Percentiles rank a stretch among this genome's conserved stretches.
Evolutionary conservation across 2,329 filamentous ascomycete species (phyloP).

Genomic region (Samsoniella hepiali): DNA sequence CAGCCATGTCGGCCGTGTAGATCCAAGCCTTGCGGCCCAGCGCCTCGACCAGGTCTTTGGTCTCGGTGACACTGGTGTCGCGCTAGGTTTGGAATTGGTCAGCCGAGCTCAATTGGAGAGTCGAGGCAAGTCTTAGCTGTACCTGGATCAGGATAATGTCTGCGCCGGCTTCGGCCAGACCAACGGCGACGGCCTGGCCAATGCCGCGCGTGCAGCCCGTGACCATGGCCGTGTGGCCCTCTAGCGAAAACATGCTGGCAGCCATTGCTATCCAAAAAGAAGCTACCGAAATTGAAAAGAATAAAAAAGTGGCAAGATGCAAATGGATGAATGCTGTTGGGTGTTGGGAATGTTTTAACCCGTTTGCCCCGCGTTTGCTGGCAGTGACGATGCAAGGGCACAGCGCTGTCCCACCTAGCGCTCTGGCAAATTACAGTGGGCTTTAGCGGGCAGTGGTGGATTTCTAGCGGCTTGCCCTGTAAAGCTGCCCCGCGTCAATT

Average conservation of each 20-base stretch:
- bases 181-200: conserved; percentile 54
- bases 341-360: neutral
- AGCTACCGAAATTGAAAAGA: neutral
- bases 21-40: conserved; percentile 65
- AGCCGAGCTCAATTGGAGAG: neutral
- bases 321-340: neutral
- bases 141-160: conserved; percentile 56
- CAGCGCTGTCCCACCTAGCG: neutral
- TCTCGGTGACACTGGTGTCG: conserved; percentile 43
- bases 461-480: neutral
- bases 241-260: conserved; percentile 48
- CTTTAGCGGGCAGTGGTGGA: neutral
- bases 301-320: neutral
- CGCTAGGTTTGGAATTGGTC: conserved; percentile 32
- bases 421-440: neutral
- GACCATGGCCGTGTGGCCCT: conserved; percentile 54
- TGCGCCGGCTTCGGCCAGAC: conserved; percentile 56
- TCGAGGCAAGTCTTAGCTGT: conserved; percentile 3
- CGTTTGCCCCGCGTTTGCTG: conserved; percentile 3
- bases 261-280: conserved; percentile 29
- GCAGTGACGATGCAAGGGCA: conserved; percentile 5
- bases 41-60: conserved; percentile 58
- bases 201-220: conserved; percentile 58
- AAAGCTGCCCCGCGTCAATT: conserved; percentile 14
- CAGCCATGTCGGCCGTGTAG: conserved; percentile 68